Percentiles rank a stretch among this genome's conserved stretches.
Conservation (phyloP, 2,329 filamentous ascomycete genomes). For the Curvularia eragrostidis region DNA sequence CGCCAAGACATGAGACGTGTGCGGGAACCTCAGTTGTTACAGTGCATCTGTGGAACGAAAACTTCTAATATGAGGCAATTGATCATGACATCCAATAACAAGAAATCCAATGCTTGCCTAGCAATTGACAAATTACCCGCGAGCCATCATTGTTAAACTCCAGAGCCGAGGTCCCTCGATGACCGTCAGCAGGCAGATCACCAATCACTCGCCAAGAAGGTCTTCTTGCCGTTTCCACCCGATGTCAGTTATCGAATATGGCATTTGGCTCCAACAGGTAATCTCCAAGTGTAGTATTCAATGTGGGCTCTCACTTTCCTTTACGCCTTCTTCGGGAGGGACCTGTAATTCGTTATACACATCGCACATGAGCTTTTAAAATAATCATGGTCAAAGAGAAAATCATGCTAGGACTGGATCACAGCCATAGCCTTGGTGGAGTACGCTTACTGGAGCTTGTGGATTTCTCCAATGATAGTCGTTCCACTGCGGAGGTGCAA, state of each 20-base stretch:
- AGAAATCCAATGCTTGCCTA: neutral
- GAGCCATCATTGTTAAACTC: too few relatives aligned
- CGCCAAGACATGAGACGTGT: constrained; percentile 27
- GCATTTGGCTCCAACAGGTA: too few relatives aligned
- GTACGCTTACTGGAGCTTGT: neutral
- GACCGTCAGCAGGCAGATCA: too few relatives aligned
- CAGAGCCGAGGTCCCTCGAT: too few relatives aligned
- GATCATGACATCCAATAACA: neutral
- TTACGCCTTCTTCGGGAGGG: neutral
- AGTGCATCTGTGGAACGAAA: too few relatives aligned
- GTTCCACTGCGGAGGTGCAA: neutral
- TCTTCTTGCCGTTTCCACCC: too few relatives aligned
- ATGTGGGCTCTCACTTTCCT: neutral
- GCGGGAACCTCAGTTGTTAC: neutral
- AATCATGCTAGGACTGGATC: neutral
- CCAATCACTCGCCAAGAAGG: too few relatives aligned
- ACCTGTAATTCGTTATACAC: neutral
- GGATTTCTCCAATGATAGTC: neutral
- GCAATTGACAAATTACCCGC: too few relatives aligned
- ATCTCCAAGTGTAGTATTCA: too few relatives aligned
- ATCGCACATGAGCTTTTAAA: neutral
- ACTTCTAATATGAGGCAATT: too few relatives aligned
- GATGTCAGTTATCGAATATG: too few relatives aligned
- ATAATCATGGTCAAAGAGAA: neutral
- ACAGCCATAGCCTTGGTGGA: neutral